phyloP scores from a whole-genome alignment of 2,329 filamentous ascomycete species.

The Drechslerella stenobrocha region DNA sequence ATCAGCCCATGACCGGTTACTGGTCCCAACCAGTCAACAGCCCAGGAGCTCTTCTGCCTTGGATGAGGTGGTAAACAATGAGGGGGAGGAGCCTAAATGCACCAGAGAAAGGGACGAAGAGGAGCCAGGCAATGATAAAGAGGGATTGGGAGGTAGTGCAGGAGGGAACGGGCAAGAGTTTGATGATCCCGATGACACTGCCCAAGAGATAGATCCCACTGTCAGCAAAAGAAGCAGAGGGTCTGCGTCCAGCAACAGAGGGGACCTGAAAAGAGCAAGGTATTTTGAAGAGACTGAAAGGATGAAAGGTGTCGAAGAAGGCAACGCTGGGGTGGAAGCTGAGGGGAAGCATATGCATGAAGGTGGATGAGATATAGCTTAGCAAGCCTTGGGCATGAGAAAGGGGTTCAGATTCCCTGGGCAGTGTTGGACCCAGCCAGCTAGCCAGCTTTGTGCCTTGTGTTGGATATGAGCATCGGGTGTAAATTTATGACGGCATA shows the following conservation, averaged over 20 bases:
- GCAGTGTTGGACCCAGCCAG: too few relatives aligned
- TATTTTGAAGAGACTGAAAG: constrained; percentile 3
- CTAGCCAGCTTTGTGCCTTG: too few relatives aligned
- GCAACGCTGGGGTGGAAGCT: background rate
- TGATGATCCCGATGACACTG: too few relatives aligned
- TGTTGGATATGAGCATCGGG: too few relatives aligned
- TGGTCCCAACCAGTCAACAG: too few relatives aligned
- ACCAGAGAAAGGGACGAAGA: background rate
- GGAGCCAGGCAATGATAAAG: background rate
- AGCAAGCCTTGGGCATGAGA: too few relatives aligned
- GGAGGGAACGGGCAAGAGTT: background rate
- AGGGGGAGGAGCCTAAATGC: too few relatives aligned
- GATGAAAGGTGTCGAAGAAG: constrained; percentile 17
- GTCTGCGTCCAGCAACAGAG: constrained; percentile 18
- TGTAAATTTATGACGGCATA: too few relatives aligned
- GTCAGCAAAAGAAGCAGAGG: constrained; percentile 31
- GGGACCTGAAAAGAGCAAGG: constrained; percentile 23
- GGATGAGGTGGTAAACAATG: too few relatives aligned
- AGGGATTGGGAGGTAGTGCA: background rate
- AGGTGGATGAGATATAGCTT: background rate
- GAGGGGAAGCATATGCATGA: background rate
- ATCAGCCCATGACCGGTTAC: too few relatives aligned
- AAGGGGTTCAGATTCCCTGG: too few relatives aligned
- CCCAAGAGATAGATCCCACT: constrained; percentile 9
- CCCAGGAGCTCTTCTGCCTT: too few relatives aligned